Percentiles rank a stretch among this genome's conserved stretches.
phyloP scores from a whole-genome alignment of 306 rosid genomes.

The Dryas octopetala region DNA sequence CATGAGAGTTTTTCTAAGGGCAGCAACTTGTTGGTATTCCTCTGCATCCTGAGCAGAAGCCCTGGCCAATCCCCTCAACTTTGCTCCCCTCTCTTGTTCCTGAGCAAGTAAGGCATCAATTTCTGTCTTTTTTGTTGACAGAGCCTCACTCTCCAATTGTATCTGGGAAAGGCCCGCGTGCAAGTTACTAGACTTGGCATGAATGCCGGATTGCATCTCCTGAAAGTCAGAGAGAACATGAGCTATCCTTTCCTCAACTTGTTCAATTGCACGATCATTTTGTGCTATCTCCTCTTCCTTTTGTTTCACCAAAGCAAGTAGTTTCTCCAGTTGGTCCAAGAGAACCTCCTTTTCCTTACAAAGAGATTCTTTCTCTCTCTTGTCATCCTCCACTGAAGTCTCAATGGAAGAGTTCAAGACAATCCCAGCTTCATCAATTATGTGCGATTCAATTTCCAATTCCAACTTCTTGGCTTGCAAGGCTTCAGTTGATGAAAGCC shows the following conservation, averaged over 20 bases:
- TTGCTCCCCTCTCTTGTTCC: slow-evolving; percentile 56
- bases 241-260: slow-evolving; percentile 59
- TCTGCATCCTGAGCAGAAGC: slow-evolving; percentile 66
- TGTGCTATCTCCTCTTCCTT: slow-evolving; percentile 74
- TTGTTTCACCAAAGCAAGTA: slow-evolving; percentile 62
- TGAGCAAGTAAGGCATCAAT: slow-evolving; percentile 45
- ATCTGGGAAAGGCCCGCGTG: slow-evolving; percentile 53
- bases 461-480: slow-evolving; percentile 74
- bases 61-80: slow-evolving; percentile 49
- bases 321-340: slow-evolving; percentile 53
- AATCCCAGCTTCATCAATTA: slow-evolving; percentile 51
- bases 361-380: slow-evolving; percentile 56
- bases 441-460: slow-evolving; percentile 69
- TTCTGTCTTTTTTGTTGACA: slow-evolving; percentile 51
- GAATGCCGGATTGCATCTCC: slow-evolving; percentile 56
- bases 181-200: slow-evolving; percentile 50
- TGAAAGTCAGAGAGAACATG: slow-evolving; percentile 55
- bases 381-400: slow-evolving; percentile 56
- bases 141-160: slow-evolving; percentile 48
- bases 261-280: slow-evolving; percentile 49
- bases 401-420: slow-evolving; percentile 58
- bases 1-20: slow-evolving; percentile 63
- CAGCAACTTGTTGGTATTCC: slow-evolving; percentile 44
- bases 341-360: slow-evolving; percentile 48
- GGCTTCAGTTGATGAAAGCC: slow-evolving; percentile 62